Evolutionary conservation across 1,139 yeast species (phyloP).

Genomic region (Candida pseudoviswanathii): DNA sequence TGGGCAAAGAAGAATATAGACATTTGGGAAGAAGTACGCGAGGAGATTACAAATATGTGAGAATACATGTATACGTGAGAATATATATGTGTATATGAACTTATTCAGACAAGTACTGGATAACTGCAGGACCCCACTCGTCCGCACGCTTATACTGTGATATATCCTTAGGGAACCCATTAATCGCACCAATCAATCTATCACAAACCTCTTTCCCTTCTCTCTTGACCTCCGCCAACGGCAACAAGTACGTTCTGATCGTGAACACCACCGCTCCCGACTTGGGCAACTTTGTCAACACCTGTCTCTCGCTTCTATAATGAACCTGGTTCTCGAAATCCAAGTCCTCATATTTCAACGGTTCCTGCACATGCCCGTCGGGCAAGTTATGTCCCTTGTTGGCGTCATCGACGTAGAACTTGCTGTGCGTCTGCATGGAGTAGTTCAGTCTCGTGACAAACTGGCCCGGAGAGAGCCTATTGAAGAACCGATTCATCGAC

Average conservation of each 20-base stretch:
- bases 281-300: slow-evolving; percentile 58
- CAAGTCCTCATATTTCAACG: slow-evolving; percentile 42
- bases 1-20: slow-evolving; percentile 76
- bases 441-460: slow-evolving; percentile 64
- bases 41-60: slow-evolving; percentile 35
- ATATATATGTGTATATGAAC: neutral
- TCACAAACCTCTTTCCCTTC: slow-evolving; percentile 52
- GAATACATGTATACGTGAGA: neutral
- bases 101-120: slow-evolving; percentile 25
- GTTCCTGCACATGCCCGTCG: slow-evolving; percentile 27
- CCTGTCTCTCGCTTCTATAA: slow-evolving; percentile 65
- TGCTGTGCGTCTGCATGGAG: slow-evolving; percentile 58
- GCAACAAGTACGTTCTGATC: slow-evolving; percentile 65
- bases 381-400: slow-evolving; percentile 51
- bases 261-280: slow-evolving; percentile 58
- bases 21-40: slow-evolving; percentile 70
- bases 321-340: slow-evolving; percentile 58
- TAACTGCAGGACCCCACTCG: slow-evolving; percentile 44
- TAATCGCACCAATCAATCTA: slow-evolving; percentile 42
- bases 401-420: slow-evolving; percentile 51
- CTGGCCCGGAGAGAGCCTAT: slow-evolving; percentile 49
- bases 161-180: slow-evolving; percentile 43
- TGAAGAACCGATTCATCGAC: slow-evolving; percentile 65
- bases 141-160: slow-evolving; percentile 37
- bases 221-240: slow-evolving; percentile 53